Base-by-base conservation (phyloP, 768 basidiomycete genomes). In the Psilocybe cyanescens region DNA sequence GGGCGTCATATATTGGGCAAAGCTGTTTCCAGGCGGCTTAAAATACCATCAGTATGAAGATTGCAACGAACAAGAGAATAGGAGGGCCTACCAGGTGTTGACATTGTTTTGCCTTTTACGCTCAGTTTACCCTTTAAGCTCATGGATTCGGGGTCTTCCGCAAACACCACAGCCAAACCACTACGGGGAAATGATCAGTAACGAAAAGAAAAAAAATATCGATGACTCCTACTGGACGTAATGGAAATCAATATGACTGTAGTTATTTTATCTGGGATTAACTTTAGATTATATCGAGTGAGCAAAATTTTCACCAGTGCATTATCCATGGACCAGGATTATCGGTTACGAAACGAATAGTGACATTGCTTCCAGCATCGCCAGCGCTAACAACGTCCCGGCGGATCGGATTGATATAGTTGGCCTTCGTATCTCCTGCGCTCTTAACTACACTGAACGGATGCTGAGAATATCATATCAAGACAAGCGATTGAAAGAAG, bases 191-290 rank as follows among this genome's bases (percentile, higher is more conserved):
- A 55, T 12, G 11, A 55, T 51, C 30, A 44, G 48, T 60, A 35
- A 35, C 16, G 37, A 4, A 33, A 8, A 24, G 33, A 29, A 19
- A 17, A 8, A 3, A 11, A 17, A 24, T 24, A 29, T 28, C 1
- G 8, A 59, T 30, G 44, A 17, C 57, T 45, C 78, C 60, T 65
- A 79, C 77, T 69, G 66, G 12, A 79, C 70, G 8, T 84, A 67
- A 71, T 86, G 84, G 76, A 81, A 84, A 57, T 85, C 82, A 57
- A 85, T 85, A 64, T 85, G 83, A 60, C 81, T 81, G 47, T 39
- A 17, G 9, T 14, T 30, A 35, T 35, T 24, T 46, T 28, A 60
- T 28, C 9, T 51, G 16, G 17, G n/a, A 8, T 48, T 24, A 24
- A 24, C 24, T 24, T 24, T 24, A 51, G 24, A 47, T 29, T 35